phyloP scores from a whole-genome alignment of 331 rosid genomes.

The Malus hybrid region DNA sequence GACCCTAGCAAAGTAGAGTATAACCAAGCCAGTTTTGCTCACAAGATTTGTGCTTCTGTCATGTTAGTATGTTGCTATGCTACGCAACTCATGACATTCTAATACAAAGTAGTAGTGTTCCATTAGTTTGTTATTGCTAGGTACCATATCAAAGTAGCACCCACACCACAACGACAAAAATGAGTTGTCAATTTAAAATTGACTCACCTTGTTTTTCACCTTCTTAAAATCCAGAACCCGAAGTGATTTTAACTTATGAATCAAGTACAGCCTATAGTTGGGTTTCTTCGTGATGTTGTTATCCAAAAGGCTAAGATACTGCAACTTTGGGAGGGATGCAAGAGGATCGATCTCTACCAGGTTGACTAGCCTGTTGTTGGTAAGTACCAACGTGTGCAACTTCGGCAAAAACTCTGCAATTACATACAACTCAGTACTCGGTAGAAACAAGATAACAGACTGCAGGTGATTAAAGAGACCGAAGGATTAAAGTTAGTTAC shows the following conservation, averaged over 20 bases:
- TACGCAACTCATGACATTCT: neutral
- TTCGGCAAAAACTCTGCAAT: conserved; percentile 77
- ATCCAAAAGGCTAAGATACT: conserved; percentile 73
- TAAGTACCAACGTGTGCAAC: conserved; percentile 75
- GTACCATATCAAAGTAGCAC: neutral
- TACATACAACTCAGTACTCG: neutral
- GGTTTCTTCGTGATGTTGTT: conserved; percentile 80
- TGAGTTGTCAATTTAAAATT: neutral
- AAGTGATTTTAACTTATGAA: conserved; percentile 61
- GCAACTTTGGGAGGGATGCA: conserved; percentile 66
- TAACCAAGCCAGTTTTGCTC: neutral
- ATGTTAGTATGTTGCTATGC: neutral
- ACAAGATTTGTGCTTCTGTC: neutral
- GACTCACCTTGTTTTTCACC: conserved; percentile 62
- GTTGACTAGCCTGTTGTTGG: conserved; percentile 94
- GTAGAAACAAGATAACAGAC: neutral
- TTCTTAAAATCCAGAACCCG: conserved; percentile 89
- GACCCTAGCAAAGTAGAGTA: neutral
- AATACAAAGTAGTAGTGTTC: neutral
- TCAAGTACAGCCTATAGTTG: conserved; percentile 78
- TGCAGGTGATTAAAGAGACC: neutral
- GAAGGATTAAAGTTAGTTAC: conserved; percentile 25
- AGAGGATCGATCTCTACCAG: conserved; percentile 86
- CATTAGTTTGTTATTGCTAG: neutral
- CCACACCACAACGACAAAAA: neutral